Evolutionary conservation across 2,329 filamentous ascomycete species (phyloP), one percentile per base, ranked within the genome.

Genomic region (Beauveria pseudobassiana): DNA sequence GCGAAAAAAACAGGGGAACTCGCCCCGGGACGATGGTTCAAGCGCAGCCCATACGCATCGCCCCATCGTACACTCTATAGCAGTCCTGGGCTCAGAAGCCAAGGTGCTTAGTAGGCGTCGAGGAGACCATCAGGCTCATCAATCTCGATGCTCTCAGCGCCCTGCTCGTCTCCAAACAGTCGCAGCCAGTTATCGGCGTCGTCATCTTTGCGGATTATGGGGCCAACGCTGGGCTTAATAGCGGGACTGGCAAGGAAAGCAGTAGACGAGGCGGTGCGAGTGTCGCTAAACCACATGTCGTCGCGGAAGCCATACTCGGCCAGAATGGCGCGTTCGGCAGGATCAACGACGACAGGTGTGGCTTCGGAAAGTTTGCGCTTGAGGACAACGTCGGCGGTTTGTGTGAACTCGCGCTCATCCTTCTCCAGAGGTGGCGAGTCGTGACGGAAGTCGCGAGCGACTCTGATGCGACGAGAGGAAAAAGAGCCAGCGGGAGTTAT

Each of bases 341-440:
- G 64, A 22, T 75, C 73, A 50, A 69, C 62, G 45, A 69, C 62
- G 48, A 66, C 64, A 18, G 70, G 65, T 10, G 64, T 59, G 46
- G 78, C 77, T 30, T 80, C 79, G 50, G 73, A 80, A 24, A 86
- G 77, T 69, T 87, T 87, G 64, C 83, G 78, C 72, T 84, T 86
- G 69, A 85, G 90, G 68, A 98, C 84, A 54, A 88, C 91, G 67
- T 91, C 90, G 18, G 95, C 95, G 1, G 93, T 98, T 76, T 96
- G 91, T 7, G 93, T 97, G 71, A 99, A 99, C 75, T 98, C 95
- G 71, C 89, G 90, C 79, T 98, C 93, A 68, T 98, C 93, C 69
- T 90, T 91, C 77, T 98, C 93, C 43, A 98, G 81, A 18, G 92
- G 91, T 57, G 93, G 93, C 65, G 91, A 95, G 26, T 89, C 86